These are phyloP conservation scores for Stygiomarasmius scandens DNA, from an alignment of 1,284 basidiomycete genomes.

Conservation along the genomic window DNA sequence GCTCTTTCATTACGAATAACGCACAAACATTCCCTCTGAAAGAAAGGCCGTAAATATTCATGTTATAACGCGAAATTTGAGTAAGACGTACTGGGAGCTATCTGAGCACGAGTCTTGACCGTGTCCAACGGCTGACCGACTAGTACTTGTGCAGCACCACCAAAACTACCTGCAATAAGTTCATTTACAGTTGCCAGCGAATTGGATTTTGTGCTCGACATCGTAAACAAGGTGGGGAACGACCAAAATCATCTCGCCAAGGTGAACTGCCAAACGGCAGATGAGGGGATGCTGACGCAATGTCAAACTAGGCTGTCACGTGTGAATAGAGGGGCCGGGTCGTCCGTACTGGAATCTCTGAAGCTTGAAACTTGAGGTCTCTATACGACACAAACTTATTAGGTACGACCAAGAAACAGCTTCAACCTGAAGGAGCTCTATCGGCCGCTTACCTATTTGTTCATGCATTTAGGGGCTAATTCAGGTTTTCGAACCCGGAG, in stretches of 20 bases:
- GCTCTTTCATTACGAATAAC: slow-evolving; percentile 31
- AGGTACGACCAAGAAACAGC: too few species aligned
- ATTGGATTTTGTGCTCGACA: slow-evolving; percentile 10
- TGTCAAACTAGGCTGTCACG: background rate
- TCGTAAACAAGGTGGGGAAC: slow-evolving; percentile 3
- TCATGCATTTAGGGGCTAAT: too few species aligned
- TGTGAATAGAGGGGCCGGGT: background rate
- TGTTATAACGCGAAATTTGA: background rate
- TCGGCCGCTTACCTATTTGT: too few species aligned
- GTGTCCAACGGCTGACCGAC: slow-evolving; percentile 70
- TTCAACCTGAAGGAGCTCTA: too few species aligned
- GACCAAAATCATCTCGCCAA: background rate
- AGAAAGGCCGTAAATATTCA: background rate
- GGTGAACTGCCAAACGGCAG: background rate
- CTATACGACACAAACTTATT: too few species aligned
- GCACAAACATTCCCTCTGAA: slow-evolving; percentile 79
- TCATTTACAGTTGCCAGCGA: slow-evolving; percentile 41
- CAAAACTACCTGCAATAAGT: slow-evolving; percentile 54
- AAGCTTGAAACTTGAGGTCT: too few species aligned
- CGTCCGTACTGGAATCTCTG: too few species aligned
- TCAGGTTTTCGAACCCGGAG: too few species aligned
- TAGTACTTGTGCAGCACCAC: slow-evolving; percentile 54
- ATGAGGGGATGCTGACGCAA: slow-evolving; percentile 14
- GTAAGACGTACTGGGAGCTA: slow-evolving; percentile 41
- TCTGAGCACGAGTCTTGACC: slow-evolving; percentile 58